These are phyloP conservation scores for Exophiala sp. DNA, from an alignment of 2,329 filamentous ascomycete species.

Conservation along the genomic window DNA sequence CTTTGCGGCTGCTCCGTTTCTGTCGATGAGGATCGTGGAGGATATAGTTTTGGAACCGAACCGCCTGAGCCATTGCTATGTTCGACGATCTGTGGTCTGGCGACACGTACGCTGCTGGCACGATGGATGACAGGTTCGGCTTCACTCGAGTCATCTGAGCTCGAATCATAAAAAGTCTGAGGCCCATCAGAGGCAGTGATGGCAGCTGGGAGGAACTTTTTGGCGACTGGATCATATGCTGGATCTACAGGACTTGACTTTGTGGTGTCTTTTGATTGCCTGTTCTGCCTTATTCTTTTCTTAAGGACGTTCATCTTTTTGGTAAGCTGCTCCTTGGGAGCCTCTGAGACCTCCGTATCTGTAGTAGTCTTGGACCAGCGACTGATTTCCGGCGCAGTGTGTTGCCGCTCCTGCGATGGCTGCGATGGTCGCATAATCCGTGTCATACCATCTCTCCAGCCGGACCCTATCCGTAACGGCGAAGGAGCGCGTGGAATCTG, in stretches of 20 bases:
- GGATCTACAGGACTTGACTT: conserved; percentile 20
- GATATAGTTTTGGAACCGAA: conserved; percentile 16
- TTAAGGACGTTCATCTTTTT: conserved; percentile 11
- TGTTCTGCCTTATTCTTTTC: conserved; percentile 13
- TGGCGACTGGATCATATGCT: conserved; percentile 17
- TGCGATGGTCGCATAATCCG: conserved; percentile 10
- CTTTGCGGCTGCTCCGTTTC: neutral
- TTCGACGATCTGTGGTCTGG: conserved; percentile 23
- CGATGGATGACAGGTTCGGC: conserved; percentile 22
- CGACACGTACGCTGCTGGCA: conserved; percentile 28
- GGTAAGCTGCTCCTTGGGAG: neutral
- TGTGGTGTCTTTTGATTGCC: conserved; percentile 14
- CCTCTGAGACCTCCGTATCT: conserved; percentile 21
- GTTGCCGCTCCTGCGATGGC: conserved; percentile 8
- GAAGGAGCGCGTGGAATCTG: conserved; percentile 2
- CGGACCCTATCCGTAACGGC: neutral
- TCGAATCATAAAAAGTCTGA: conserved; percentile 18
- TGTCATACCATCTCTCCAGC: conserved; percentile 13
- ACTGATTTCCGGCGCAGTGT: conserved; percentile 16
- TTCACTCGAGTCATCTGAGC: conserved; percentile 20
- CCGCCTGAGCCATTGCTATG: conserved; percentile 20
- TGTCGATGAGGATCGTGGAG: conserved; percentile 4
- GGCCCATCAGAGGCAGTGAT: conserved; percentile 12
- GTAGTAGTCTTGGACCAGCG: conserved; percentile 25
- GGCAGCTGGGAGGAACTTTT: conserved; percentile 8